phyloP scores from a whole-genome alignment of 2,329 filamentous ascomycete species.

The Sordariomycetes sp. region DNA sequence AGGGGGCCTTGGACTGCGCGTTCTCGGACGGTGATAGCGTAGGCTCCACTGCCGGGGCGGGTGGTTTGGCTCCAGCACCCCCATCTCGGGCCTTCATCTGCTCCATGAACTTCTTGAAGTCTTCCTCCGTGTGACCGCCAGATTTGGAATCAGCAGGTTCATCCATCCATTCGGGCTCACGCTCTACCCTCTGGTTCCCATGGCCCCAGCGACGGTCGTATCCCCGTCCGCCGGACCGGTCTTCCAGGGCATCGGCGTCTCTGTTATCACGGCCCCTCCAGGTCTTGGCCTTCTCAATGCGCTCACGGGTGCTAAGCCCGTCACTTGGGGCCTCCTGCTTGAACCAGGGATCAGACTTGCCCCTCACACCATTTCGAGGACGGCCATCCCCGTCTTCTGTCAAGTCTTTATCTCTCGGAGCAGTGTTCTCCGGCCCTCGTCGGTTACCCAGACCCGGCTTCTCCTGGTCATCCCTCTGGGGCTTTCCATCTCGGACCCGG shows the following conservation, averaged over 20 bases:
- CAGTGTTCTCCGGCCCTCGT: slow-evolving; percentile 35
- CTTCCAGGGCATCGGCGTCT: slow-evolving; percentile 32
- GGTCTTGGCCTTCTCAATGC: slow-evolving; percentile 48
- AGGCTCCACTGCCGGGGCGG: slow-evolving; percentile 15
- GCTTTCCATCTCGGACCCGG: slow-evolving; percentile 29
- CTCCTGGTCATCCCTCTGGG: slow-evolving; percentile 43
- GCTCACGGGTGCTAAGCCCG: slow-evolving; percentile 33
- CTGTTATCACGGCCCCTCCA: slow-evolving; percentile 43
- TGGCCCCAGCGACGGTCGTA: slow-evolving; percentile 41
- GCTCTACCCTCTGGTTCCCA: slow-evolving; percentile 50
- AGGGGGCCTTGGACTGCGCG: slow-evolving; percentile 44
- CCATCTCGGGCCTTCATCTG: slow-evolving; percentile 59
- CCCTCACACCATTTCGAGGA: slow-evolving; percentile 56
- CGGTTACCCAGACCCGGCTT: slow-evolving; percentile 30
- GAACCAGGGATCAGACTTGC: slow-evolving; percentile 66
- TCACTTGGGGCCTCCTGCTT: slow-evolving; percentile 21
- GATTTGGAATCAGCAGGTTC: slow-evolving; percentile 58
- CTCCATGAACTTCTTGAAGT: slow-evolving; percentile 93
- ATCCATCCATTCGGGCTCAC: slow-evolving; percentile 87
- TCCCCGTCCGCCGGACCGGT: slow-evolving; percentile 27
- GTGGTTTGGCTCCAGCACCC: slow-evolving; percentile 12
- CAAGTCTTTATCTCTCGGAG: slow-evolving; percentile 35
- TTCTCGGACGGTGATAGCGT: slow-evolving; percentile 27
- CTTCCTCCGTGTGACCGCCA: slow-evolving; percentile 71
- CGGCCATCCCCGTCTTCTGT: slow-evolving; percentile 41